Conservation (phyloP, 1,139 yeast species). For the Taphrina communis region DNA sequence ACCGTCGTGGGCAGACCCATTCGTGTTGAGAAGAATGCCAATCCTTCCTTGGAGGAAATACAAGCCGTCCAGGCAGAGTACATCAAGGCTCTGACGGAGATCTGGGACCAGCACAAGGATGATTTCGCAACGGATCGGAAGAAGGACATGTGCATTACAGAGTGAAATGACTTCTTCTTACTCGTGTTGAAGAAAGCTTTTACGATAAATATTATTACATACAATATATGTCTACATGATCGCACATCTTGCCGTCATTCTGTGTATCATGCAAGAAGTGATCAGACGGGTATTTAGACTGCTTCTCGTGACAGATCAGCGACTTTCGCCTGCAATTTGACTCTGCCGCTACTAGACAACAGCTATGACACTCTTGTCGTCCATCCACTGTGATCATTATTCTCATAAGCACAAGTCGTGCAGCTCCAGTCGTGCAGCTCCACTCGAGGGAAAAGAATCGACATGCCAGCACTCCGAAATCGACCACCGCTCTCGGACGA, state of each 20-base stretch:
- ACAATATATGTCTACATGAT: neutral
- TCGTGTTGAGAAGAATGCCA: slow-evolving; percentile 61
- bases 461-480: neutral
- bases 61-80: slow-evolving; percentile 76
- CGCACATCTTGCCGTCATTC: neutral
- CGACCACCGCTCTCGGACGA: neutral
- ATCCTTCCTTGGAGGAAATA: slow-evolving; percentile 60
- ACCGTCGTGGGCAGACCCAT: slow-evolving; percentile 85
- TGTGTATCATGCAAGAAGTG: no score
- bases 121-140: slow-evolving; percentile 52
- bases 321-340: no score
- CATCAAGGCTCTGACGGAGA: slow-evolving; percentile 66
- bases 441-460: no score
- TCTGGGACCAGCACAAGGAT: slow-evolving; percentile 73
- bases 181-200: neutral
- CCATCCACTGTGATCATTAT: neutral
- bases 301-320: no score
- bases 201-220: no score
- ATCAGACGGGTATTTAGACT: no score
- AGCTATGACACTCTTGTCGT: neutral
- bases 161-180: slow-evolving; percentile 7
- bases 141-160: slow-evolving; percentile 43
- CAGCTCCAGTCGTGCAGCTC: no score
- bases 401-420: neutral
- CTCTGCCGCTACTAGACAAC: no score